phyloP scores from a whole-genome alignment of 495 filamentous ascomycete genomes.

The Aspergillus indologenus region DNA sequence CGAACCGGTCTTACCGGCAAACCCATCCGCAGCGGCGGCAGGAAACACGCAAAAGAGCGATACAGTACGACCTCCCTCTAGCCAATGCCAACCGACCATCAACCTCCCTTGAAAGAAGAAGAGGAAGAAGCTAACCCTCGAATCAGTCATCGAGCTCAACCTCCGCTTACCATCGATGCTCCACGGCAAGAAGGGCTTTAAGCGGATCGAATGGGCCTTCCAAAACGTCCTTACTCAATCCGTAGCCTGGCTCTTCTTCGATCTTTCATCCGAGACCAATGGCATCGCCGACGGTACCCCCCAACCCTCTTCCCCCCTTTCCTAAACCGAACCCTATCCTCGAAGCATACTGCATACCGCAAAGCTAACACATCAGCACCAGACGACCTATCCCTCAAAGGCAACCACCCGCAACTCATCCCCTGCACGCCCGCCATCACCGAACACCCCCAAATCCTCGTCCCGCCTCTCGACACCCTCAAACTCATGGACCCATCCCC shows the following conservation, averaged over 20 bases:
- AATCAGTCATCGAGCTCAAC: slow-evolving; percentile 74
- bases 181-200: slow-evolving; percentile 88
- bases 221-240: slow-evolving; percentile 73
- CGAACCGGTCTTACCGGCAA: slow-evolving; percentile 78
- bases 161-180: slow-evolving; percentile 78
- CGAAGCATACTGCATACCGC: background rate
- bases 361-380: slow-evolving; percentile 2
- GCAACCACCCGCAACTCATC: slow-evolving; percentile 52
- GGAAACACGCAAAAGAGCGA: slow-evolving; percentile 59
- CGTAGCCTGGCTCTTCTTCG: slow-evolving; percentile 78
- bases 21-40: slow-evolving; percentile 55
- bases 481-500: slow-evolving; percentile 27
- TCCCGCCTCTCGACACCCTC: slow-evolving; percentile 49
- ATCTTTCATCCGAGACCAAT: slow-evolving; percentile 39
- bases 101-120: background rate
- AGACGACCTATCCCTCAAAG: slow-evolving; percentile 47
- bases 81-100: too few species aligned
- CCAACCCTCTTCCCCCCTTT: background rate
- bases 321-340: background rate
- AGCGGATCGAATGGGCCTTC: slow-evolving; percentile 79
- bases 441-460: slow-evolving; percentile 32
- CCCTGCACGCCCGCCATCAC: slow-evolving; percentile 28
- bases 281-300: slow-evolving; percentile 28
- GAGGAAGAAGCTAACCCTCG: background rate
- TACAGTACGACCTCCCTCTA: too few species aligned